phyloP scores from a whole-genome alignment of 257 asterid genomes.

The Apocynum venetum region DNA sequence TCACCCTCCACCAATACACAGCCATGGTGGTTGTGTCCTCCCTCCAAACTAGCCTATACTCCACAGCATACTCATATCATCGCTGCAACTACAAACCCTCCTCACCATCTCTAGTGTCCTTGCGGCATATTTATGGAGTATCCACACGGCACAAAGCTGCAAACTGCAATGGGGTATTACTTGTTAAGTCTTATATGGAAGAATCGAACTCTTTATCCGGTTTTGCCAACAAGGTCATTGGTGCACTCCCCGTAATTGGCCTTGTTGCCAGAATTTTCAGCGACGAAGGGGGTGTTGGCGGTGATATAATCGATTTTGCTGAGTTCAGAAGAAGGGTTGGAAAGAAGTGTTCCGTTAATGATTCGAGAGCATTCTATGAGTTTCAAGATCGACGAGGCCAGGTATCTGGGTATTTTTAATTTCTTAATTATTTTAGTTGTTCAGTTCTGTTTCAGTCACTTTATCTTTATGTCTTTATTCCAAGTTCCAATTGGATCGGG shows the following conservation, averaged over 20 bases:
- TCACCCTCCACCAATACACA: constrained; percentile 20
- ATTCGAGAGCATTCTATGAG: constrained; percentile 76
- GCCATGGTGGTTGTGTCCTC: constrained; percentile 70
- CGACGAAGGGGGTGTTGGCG: constrained; percentile 90
- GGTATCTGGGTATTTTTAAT: constrained; percentile 28
- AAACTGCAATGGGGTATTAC: constrained; percentile 36
- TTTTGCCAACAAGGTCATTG: constrained; percentile 69
- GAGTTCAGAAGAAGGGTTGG: constrained; percentile 90
- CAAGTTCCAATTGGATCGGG: not conserved
- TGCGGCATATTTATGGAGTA: constrained; percentile 38
- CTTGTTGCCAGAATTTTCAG: constrained; percentile 70
- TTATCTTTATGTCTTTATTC: not conserved
- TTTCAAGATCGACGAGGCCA: constrained; percentile 78
- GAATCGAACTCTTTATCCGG: constrained; percentile 68
- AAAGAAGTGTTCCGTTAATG: constrained; percentile 78
- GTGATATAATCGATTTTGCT: constrained; percentile 77
- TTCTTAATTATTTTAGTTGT: not conserved
- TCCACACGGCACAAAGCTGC: constrained; percentile 29
- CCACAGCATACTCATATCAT: constrained; percentile 24
- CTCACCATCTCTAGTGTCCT: constrained; percentile 46
- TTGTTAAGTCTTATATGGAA: constrained; percentile 72
- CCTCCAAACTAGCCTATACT: constrained; percentile 49
- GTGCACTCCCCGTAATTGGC: constrained; percentile 85
- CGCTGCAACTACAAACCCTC: constrained; percentile 26
- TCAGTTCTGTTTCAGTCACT: not conserved